Percentiles rank a stretch among this genome's conserved stretches.
Conservation (phyloP, 208 protist genomes). For the Naegleria gruberi region DNA sequence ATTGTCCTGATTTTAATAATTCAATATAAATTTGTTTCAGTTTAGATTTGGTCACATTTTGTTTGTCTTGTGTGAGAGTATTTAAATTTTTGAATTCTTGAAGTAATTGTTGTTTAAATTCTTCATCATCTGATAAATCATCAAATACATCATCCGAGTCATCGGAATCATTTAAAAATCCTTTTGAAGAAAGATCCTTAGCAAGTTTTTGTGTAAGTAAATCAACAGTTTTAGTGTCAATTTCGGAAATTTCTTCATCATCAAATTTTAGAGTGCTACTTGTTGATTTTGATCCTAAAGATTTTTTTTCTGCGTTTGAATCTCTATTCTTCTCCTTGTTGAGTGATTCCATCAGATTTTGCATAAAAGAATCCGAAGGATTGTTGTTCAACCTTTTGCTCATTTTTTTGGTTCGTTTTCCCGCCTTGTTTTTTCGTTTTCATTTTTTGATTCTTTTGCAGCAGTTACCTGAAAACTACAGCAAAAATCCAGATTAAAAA, state of each 20-base stretch:
- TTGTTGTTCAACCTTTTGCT: too few relatives aligned
- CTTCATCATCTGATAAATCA: background rate
- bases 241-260: background rate
- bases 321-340: background rate
- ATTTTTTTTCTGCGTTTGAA: background rate
- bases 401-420: too few relatives aligned
- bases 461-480: too few relatives aligned
- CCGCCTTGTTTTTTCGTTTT: too few relatives aligned
- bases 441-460: too few relatives aligned
- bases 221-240: background rate
- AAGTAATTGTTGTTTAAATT: constrained; percentile 12
- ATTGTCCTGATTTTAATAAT: background rate
- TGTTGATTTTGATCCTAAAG: background rate
- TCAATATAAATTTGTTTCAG: background rate
- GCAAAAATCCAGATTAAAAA: too few relatives aligned
- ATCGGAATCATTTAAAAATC: background rate
- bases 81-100: constrained; percentile 9
- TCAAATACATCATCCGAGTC: background rate
- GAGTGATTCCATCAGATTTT: background rate
- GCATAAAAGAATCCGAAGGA: background rate
- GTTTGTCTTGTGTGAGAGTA: background rate
- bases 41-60: background rate
- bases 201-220: background rate
- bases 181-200: background rate
- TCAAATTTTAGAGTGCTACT: background rate